A percentile compares a stretch with the other conserved stretches of the same genome.
These are phyloP conservation scores for Angomonas desouzai DNA, from an alignment of 208 protist genomes.

Conservation along the genomic window DNA sequence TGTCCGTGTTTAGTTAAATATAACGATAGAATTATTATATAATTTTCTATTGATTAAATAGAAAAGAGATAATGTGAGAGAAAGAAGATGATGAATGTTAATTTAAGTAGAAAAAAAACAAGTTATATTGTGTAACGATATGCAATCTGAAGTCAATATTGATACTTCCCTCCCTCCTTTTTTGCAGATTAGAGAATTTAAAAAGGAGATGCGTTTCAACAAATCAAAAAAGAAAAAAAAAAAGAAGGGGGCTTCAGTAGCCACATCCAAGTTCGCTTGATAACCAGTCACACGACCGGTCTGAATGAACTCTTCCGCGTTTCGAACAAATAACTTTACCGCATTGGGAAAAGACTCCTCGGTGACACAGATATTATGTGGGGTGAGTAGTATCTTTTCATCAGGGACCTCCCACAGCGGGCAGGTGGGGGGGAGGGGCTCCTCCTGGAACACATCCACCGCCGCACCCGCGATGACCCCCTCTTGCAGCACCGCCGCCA, in stretches of 20 bases:
- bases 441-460: constrained; percentile 76
- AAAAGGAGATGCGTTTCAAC: no score
- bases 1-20: no score
- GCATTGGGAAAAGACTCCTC: constrained; percentile 24
- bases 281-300: constrained; percentile 31
- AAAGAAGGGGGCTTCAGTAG: constrained; percentile 21
- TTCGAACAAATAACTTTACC: constrained; percentile 23
- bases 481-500: constrained; percentile 38
- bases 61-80: no score
- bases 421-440: constrained; percentile 49
- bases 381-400: constrained; percentile 52
- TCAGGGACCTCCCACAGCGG: constrained; percentile 49
- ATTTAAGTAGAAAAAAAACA: background rate
- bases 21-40: no score
- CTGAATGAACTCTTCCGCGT: constrained; percentile 28
- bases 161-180: no score
- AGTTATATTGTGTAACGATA: no score
- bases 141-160: no score
- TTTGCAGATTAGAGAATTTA: no score
- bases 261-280: constrained; percentile 18
- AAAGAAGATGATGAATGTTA: background rate
- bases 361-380: constrained; percentile 62
- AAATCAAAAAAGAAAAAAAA: constrained; percentile 6
- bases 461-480: constrained; percentile 48
- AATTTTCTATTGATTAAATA: no score